phyloP scores from a whole-genome alignment of 208 protist genomes.

The Angomonas deanei region DNA sequence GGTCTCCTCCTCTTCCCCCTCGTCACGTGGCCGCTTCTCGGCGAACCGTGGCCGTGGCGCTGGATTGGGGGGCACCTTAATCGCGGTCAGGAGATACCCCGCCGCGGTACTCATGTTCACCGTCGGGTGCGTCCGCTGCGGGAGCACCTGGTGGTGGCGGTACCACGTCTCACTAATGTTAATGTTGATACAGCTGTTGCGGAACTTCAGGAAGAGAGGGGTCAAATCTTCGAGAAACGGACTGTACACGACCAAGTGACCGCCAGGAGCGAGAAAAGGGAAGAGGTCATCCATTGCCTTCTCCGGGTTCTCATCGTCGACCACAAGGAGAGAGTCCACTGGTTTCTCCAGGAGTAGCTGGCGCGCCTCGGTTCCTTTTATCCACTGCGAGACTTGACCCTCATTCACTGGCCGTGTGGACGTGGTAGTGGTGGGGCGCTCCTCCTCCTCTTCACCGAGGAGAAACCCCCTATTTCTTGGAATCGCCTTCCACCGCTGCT shows the following conservation, averaged over 20 bases:
- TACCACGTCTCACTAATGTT: slow-evolving; percentile 91
- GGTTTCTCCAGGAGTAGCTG: slow-evolving; percentile 42
- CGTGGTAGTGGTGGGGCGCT: slow-evolving; percentile 1
- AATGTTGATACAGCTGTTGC: slow-evolving; percentile 74
- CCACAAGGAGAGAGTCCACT: slow-evolving; percentile 74
- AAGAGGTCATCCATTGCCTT: slow-evolving; percentile 50
- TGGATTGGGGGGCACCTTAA: slow-evolving; percentile 55
- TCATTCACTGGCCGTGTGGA: not conserved
- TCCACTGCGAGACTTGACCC: slow-evolving; percentile 55
- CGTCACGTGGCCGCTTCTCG: slow-evolving; percentile 6
- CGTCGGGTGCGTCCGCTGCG: slow-evolving; percentile 89
- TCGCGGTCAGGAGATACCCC: slow-evolving; percentile 89
- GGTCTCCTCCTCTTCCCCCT: not conserved
- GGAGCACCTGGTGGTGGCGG: slow-evolving; percentile 91
- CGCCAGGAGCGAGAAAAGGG: slow-evolving; percentile 67
- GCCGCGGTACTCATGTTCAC: slow-evolving; percentile 90
- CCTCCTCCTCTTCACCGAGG: slow-evolving; percentile 31
- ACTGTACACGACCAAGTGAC: slow-evolving; percentile 85
- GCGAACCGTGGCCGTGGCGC: slow-evolving; percentile 17
- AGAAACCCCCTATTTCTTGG: slow-evolving; percentile 73
- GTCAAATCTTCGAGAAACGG: slow-evolving; percentile 80
- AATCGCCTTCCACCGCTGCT: slow-evolving; percentile 82
- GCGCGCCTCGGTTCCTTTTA: slow-evolving; percentile 66
- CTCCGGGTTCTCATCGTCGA: slow-evolving; percentile 33
- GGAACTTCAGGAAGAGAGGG: slow-evolving; percentile 48